Percentiles rank a stretch among this genome's conserved stretches.
Conservation (phyloP, 73 alveolate genomes). For the Paramecium sexaurelia region DNA sequence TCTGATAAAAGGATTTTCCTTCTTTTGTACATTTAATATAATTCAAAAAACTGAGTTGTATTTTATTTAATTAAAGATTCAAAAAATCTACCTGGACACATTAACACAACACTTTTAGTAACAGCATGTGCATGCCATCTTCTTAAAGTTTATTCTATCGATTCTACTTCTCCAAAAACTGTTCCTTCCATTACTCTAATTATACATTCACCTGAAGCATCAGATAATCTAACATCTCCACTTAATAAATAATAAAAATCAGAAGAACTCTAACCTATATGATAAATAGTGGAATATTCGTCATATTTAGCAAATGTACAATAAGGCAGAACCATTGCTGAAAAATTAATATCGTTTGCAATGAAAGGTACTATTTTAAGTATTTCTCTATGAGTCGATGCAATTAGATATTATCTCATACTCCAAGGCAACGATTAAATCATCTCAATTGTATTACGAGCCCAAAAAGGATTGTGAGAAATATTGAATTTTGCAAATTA, state of each 20-base stretch:
- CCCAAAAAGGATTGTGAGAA: constrained; percentile 16
- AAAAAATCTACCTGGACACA: not conserved
- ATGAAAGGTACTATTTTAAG: constrained; percentile 41
- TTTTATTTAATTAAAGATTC: not conserved
- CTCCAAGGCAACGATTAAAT: not conserved
- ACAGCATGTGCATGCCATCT: constrained; percentile 2
- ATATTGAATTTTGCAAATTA: constrained; percentile 4
- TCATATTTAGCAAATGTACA: not conserved
- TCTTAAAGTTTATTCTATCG: constrained; percentile 42
- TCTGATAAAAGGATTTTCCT: not conserved
- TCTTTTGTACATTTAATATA: not conserved
- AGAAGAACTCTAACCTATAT: constrained; percentile 48
- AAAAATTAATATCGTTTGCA: constrained; percentile 10
- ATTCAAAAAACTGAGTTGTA: not conserved
- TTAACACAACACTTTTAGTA: not conserved
- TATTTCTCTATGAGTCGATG: constrained; percentile 23
- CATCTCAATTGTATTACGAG: not conserved
- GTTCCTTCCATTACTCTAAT: constrained; percentile 64
- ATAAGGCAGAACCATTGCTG: not conserved
- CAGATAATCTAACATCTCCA: constrained; percentile 64
- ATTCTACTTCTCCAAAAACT: constrained; percentile 66
- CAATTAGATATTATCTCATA: not conserved
- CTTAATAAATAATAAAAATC: constrained; percentile 52
- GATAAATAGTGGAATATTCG: constrained; percentile 39
- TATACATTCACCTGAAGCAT: constrained; percentile 21